Evolutionary conservation across 202 grass and related monocot species (phyloP), one percentile per base, ranked within the genome.

Genomic region (Schoenoplectus triqueter): DNA sequence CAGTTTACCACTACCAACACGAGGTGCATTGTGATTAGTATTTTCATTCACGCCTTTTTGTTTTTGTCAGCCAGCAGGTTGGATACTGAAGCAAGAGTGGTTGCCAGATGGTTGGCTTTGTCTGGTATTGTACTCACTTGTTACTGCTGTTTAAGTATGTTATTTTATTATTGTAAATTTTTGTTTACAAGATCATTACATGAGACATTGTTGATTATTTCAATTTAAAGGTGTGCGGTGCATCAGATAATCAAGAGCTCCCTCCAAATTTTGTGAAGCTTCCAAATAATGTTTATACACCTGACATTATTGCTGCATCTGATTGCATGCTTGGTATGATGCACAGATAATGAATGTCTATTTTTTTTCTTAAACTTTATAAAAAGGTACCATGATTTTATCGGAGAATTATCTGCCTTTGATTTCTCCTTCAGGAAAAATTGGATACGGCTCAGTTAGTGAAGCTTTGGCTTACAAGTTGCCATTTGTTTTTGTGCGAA

Each of bases 251-350:
- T 47, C 91, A 99, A 92, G 87, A 92, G 39, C 87, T 95, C 85
- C 93, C 96, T 87, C 90, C 86, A 85, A 99, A 99, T 84, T 99
- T 95, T 69, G 69, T 99, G 84, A 99, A 95, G 55, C 93, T 99
- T 81, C 91, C 91, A 73, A 99, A 95, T 64, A 93, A 99, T 89
- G 86, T 87, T 10, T 99, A 99, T 66, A 99, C 96, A 66, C 93
- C 96, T 89, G 96, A 99, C 89, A 59, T 99, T 72, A 96, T 99
- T 84, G 93, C 93, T 42, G 96, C 96, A 82, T 99, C 93, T 63
- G 96, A 99, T 74, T 99, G 96, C 77, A 99, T 99, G 96, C 93
- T 99, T 88, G 96, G 95, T 98, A 95, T 85, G 90, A 22, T 11
- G 50, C 22, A 85, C 55, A 76, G 2, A 64, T 22, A 74, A 84